A percentile compares a stretch with the other conserved stretches of the same genome.
phyloP scores from a whole-genome alignment of 345 rosid genomes.

The Reutealis trisperma region DNA sequence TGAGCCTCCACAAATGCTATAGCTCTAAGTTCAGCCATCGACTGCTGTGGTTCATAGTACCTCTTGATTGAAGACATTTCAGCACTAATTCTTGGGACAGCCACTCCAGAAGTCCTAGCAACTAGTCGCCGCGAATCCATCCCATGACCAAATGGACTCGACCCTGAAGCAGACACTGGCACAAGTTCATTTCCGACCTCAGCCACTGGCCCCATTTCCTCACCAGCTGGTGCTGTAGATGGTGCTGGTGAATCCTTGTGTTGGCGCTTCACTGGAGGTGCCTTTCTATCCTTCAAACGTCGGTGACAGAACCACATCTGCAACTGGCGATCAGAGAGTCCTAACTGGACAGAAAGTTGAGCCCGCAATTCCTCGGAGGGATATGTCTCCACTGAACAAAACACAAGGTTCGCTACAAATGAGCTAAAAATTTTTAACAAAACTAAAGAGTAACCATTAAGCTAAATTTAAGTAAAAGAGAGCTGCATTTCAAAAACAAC shows the following conservation, averaged over 20 bases:
- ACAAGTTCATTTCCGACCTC: conserved; percentile 34
- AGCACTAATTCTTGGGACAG: conserved; percentile 46
- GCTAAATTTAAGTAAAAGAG: not conserved
- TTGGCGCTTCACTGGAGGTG: conserved; percentile 48
- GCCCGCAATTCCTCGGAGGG: conserved; percentile 74
- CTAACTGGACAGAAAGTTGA: conserved; percentile 72
- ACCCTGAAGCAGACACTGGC: conserved; percentile 35
- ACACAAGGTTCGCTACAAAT: not conserved
- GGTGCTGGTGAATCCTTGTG: conserved; percentile 43
- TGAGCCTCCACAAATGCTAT: conserved; percentile 75
- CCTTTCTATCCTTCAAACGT: conserved; percentile 81
- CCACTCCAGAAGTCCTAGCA: conserved; percentile 40
- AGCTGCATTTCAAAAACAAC: conserved; percentile 1
- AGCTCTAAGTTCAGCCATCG: conserved; percentile 52
- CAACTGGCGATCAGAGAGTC: conserved; percentile 82
- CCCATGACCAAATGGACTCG: conserved; percentile 30
- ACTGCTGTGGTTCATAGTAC: conserved; percentile 54
- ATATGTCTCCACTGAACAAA: conserved; percentile 60
- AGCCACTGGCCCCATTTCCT: conserved; percentile 28
- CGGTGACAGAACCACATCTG: conserved; percentile 99
- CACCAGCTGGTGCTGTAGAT: conserved; percentile 19
- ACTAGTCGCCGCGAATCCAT: conserved; percentile 43
- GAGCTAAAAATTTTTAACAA: not conserved
- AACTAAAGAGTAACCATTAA: not conserved
- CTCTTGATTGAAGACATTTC: conserved; percentile 49